Base-by-base conservation (phyloP, 2,329 filamentous ascomycete genomes). In the Aspergillus oerlinghausenensis region DNA sequence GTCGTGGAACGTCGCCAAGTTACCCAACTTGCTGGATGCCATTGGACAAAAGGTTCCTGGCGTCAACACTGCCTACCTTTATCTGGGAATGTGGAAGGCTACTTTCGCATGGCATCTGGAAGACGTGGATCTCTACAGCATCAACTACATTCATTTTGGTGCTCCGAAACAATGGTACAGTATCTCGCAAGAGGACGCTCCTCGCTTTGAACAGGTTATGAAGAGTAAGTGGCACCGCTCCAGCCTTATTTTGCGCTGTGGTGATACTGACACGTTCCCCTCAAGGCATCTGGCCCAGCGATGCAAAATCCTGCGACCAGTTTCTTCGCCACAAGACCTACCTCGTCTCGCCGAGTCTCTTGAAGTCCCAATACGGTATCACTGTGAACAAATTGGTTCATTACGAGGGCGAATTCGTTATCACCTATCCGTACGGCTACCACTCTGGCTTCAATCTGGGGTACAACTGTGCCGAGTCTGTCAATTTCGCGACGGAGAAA, bases 101-200 rank as follows among this genome's bases (percentile, higher is more conserved):
- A 97, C 94, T 0, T 99, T 99, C 72, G 94, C 94, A 8, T 99
- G 94, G 94, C 94, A 99, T 82, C 78, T 99, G 53, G 94, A 99
- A 72, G 94, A 99, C 71, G 93, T 99, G 45, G 94, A 99, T 77
- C 84, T 99, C 4, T 99, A 99, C 84, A 97, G 92, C 73, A 99
- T 99, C 82, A 99, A 99, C 77, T 99, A 97, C 73, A 92, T 99
- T 58, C 94, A 99, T 70, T 99, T 99, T 72, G 94, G 94, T 54
- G 94, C 94, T 1, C 94, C 94, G 0, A 99, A 99, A 76, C 94
- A 99, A 73, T 99, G 94, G 94, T 99, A 99, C 77, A 97, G 92
- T 74, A 97, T 99, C 63, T 96, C 93, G 0, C 95, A 97, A 73
- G 89, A 90, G 63, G 94, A 99, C 71, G 92, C 93, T 14, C 86